Percentiles rank a stretch among this genome's conserved stretches.
Conservation (phyloP, 2,329 filamentous ascomycete genomes). For the Rhynchosporium secalis region DNA sequence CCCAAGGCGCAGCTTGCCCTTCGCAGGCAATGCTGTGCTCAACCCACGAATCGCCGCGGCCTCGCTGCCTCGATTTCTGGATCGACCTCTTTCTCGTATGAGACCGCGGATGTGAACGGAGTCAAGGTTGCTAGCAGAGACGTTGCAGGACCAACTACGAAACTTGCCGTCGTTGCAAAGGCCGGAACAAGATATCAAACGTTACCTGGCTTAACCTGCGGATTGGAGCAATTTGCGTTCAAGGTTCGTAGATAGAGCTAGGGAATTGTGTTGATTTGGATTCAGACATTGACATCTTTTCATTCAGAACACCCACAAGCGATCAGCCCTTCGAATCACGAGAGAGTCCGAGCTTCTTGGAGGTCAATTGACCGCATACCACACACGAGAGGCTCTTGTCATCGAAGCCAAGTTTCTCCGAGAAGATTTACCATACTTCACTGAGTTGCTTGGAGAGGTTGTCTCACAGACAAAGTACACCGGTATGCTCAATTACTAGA, state of each 20-base stretch:
- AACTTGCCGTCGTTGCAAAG: slow-evolving; percentile 88
- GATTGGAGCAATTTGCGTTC: slow-evolving; percentile 94
- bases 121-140: slow-evolving; percentile 93
- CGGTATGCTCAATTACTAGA: slow-evolving; percentile 50
- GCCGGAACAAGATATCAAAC: slow-evolving; percentile 92
- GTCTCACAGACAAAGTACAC: slow-evolving; percentile 84
- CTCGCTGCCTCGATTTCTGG: slow-evolving; percentile 63
- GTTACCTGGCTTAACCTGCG: slow-evolving; percentile 84
- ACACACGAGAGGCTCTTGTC: slow-evolving; percentile 90
- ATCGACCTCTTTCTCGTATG: slow-evolving; percentile 80
- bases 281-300: slow-evolving; percentile 23
- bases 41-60: slow-evolving; percentile 55
- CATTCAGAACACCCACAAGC: slow-evolving; percentile 74
- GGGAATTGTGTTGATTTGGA: slow-evolving; percentile 1
- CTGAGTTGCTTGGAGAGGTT: slow-evolving; percentile 92
- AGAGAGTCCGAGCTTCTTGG: slow-evolving; percentile 95
- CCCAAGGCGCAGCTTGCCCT: slow-evolving; percentile 63
- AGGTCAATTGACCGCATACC: slow-evolving; percentile 81
- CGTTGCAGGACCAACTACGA: slow-evolving; percentile 82
- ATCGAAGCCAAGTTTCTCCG: slow-evolving; percentile 93
- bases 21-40: slow-evolving; percentile 59
- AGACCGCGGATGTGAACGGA: slow-evolving; percentile 80
- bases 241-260: slow-evolving; percentile 61
- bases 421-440: slow-evolving; percentile 95
- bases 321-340: slow-evolving; percentile 88